phyloP scores from a whole-genome alignment of 2,329 filamentous ascomycete species.

The Cyphellophora europaea region DNA sequence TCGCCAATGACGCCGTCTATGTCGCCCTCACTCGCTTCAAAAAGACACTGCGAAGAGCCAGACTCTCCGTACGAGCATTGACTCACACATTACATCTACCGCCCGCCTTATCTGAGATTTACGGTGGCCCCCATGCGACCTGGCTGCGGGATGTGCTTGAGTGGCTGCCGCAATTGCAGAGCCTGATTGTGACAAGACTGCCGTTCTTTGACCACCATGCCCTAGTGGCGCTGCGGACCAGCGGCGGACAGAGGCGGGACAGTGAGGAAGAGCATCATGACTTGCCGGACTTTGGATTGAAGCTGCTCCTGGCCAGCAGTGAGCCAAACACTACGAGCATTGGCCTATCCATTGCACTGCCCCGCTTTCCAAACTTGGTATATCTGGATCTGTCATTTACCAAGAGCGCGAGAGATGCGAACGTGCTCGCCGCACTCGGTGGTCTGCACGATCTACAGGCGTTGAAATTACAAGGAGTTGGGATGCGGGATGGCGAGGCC shows the following conservation, averaged over 20 bases:
- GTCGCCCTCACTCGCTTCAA: conserved; percentile 52
- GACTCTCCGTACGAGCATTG: conserved; percentile 42
- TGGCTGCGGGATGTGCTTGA: conserved; percentile 53
- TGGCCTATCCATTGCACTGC: conserved; percentile 42
- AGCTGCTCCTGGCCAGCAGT: conserved; percentile 46
- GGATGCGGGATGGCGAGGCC: conserved; percentile 44
- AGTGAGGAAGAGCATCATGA: conserved; percentile 7
- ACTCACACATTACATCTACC: conserved; percentile 55
- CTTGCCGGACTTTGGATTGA: conserved; percentile 33
- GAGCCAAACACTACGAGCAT: conserved; percentile 50
- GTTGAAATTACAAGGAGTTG: conserved; percentile 45
- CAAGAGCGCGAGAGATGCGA: conserved; percentile 36
- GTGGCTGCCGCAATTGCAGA: conserved; percentile 48
- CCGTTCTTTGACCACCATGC: conserved; percentile 55
- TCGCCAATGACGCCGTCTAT: conserved; percentile 48
- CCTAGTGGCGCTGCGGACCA: conserved; percentile 37
- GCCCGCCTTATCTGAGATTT: conserved; percentile 51
- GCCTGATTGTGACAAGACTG: conserved; percentile 47
- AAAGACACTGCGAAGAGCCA: conserved; percentile 44
- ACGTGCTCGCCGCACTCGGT: conserved; percentile 38
- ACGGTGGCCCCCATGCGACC: conserved; percentile 47
- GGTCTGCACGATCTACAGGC: conserved; percentile 44
- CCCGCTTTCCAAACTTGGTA: conserved; percentile 44
- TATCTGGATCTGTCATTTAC: conserved; percentile 52
- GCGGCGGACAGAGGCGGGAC: conserved; percentile 5